A percentile compares a stretch with the other conserved stretches of the same genome.
phyloP scores from a whole-genome alignment of 768 basidiomycete genomes.

The Phaffia australis region DNA sequence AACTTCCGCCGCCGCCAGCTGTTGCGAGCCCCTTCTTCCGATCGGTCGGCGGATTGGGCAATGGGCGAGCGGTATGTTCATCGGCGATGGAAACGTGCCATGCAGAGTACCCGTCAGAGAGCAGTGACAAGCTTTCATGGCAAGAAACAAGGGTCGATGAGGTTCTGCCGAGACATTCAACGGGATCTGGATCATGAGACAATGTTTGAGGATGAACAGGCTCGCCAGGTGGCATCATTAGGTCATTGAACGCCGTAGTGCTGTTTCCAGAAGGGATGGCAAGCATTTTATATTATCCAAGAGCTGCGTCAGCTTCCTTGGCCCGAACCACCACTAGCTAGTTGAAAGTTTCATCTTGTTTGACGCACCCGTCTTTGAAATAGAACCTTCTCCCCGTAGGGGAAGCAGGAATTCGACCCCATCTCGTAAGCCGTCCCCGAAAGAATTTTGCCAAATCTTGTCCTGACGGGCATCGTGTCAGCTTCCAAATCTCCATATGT shows the following conservation, averaged over 20 bases:
- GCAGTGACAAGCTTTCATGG: constrained; percentile 2
- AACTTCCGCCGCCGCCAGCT: no score
- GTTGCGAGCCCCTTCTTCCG: no score
- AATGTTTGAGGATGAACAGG: constrained; percentile 13
- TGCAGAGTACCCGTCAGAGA: background rate
- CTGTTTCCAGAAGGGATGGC: constrained; percentile 4
- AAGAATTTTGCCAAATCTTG: background rate
- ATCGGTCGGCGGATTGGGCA: no score
- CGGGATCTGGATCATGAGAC: background rate
- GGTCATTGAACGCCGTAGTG: constrained; percentile 4
- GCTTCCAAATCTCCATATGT: constrained; percentile 14
- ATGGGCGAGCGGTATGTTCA: no score
- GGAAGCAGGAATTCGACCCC: background rate
- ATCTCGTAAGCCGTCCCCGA: background rate
- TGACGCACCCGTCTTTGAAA: constrained; percentile 6
- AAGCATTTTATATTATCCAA: constrained; percentile 2
- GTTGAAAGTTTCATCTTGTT: background rate
- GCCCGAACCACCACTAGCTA: no score
- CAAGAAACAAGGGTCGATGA: constrained; percentile 8
- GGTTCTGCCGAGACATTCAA: constrained; percentile 12
- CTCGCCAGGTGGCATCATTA: background rate
- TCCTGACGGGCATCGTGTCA: background rate
- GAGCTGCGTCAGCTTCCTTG: background rate
- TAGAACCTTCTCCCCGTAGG: constrained; percentile 3
- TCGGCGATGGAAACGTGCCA: background rate